Evolutionary conservation across 2,329 filamentous ascomycete genomes (phyloP), one percentile per base, ranked within the genome.

Genomic region (Ophiocordyceps robertsii): DNA sequence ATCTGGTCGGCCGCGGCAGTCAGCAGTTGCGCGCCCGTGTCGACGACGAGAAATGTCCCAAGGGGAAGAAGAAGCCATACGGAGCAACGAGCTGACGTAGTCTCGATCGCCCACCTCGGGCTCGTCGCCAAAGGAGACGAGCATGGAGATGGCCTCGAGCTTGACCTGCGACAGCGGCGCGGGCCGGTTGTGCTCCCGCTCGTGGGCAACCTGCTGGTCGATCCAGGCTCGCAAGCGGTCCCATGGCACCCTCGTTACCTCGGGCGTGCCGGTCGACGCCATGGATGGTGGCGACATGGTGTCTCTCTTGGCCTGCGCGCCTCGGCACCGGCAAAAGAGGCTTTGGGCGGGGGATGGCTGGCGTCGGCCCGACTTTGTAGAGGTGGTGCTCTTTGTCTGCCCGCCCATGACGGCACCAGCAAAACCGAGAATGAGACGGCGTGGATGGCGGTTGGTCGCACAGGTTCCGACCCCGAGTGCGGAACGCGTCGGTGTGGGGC

Each of bases 151-250:
- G 14, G 68, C 64, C 33, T 57, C 53, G 10, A 56, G 52, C 50
- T 74, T 61, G 5, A 52, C 47, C 5, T 56, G 54, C 0, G 61
- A 60, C 29, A 73, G 50, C 0, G 60, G 58, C 1, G 62, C 57
- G 0, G 66, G 61, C 13, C 47, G 33, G 7, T 54, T 55, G 31
- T 56, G 46, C 7, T 49, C 31, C 10, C 43, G 49, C 50, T 66
- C 61, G 37, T 52, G 53, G 2, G 53, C 51, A 43, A 67, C 65
- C 40, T 71, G 64, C 17, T 56, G 38, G 21, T 60, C 58, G 42
- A 68, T 57, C 63, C 63, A 70, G 14, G 49, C 52, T 40, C 60
- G 61, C 41, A 70, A 49, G 16, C 51, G 53, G n/a, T 48, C 46
- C 56, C 60, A 67, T 14, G 59, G 49, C 14, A 60, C 49, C 33